Percentiles rank a stretch among this genome's conserved stretches.
phyloP scores from a whole-genome alignment of 192 early-diverging fungal species.

The Fimicolochytrium jonesii region DNA sequence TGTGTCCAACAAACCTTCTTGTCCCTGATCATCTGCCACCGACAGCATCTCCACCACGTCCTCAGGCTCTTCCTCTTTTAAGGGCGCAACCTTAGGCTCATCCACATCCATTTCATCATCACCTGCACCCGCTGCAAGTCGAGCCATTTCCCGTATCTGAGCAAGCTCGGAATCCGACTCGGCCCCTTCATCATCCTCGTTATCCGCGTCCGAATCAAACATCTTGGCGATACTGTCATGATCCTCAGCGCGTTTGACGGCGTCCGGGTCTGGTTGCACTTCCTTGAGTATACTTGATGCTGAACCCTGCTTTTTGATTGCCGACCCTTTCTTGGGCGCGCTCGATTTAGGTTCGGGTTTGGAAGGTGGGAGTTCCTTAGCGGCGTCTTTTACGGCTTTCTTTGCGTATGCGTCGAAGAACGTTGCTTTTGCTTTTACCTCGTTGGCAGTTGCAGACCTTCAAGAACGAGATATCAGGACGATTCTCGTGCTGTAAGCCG shows the following conservation, averaged over 20 bases:
- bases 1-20: too few relatives aligned
- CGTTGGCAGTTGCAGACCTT: background rate
- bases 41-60: background rate
- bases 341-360: too few relatives aligned
- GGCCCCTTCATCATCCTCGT: background rate
- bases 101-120: conserved; percentile 3
- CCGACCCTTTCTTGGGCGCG: background rate
- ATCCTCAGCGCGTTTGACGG: conserved; percentile 6
- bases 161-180: background rate
- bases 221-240: conserved; percentile 9
- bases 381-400: background rate
- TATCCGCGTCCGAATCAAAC: conserved; percentile 18
- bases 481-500: background rate
- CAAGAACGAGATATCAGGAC: background rate
- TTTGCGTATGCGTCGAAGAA: conserved; percentile 21
- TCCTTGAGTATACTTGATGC: background rate
- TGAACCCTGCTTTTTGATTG: background rate
- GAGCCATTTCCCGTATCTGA: background rate
- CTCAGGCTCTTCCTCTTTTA: background rate
- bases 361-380: too few relatives aligned
- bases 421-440: conserved; percentile 4
- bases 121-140: background rate
- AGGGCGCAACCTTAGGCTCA: background rate
- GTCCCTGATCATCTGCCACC: background rate
- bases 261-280: background rate